Base-by-base conservation (phyloP, 352 stramenopile species). In the Poterioochromonas sp. region DNA sequence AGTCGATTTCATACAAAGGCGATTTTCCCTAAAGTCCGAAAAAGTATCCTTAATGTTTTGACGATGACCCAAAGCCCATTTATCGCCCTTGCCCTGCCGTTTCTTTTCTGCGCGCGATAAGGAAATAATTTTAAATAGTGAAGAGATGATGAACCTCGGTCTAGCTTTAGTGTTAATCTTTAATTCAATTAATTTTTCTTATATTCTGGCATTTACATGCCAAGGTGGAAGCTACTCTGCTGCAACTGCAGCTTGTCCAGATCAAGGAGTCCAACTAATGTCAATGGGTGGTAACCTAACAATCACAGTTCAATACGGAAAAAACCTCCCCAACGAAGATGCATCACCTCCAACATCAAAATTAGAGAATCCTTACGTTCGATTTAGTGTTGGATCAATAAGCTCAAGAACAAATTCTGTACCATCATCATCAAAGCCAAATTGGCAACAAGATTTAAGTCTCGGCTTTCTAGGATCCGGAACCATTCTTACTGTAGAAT, bases 231-330 rank as follows among this genome's bases (percentile, higher is more conserved):
- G 2, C 3, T 93, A 89, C 60, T 86, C 85, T 2, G 88, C 87
- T 26, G 88, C 88, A 0, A 47, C 81, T 3, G 83, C 79, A 44
- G 90, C 90, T 51, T 93, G 89, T 70, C 89, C 88, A n/a, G 71
- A 78, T 53, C 5, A 29, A 47, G 71, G 34, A 84, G 89, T 64
- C 83, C 80, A 71, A 88, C 88, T 20, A 81, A 90, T 43, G 1
- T 86, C 85, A 20, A 89, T 88, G 0, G 90, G 90, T n/a, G 90
- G 90, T 0, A 93, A 93, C 58, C 84, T 95, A 26, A 93, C 90
- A 26, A 49, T 94, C 15, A 92, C 87, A 11, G 85, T 95, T 68
- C 78, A 93, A 20, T 85, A 89, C 80, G 93, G 92, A 84, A 86
- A 84, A 0, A 91, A 94, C 51, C 81, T 95, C 22, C 90, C 88